These are phyloP conservation scores for Teratosphaeria destructans DNA, from an alignment of 2,329 filamentous ascomycete genomes.

Conservation along the genomic window DNA sequence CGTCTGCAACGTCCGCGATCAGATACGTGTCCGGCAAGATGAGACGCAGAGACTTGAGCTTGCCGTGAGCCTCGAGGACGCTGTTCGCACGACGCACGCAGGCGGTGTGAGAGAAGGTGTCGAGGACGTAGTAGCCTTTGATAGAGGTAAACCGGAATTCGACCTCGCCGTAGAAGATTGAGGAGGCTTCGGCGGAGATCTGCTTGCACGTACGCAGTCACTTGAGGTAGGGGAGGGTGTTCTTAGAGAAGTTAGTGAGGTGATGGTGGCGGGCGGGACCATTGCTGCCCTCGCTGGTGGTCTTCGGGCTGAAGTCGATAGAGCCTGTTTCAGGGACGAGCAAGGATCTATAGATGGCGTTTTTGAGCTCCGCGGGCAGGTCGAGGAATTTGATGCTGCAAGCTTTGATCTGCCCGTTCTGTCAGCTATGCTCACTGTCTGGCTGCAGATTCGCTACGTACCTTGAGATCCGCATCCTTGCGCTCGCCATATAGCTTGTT, in stretches of 20 bases:
- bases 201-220: slow-evolving; percentile 10
- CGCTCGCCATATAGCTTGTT: slow-evolving; percentile 1
- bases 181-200: slow-evolving; percentile 17
- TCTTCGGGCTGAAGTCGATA: slow-evolving; percentile 3
- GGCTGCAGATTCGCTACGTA: neutral
- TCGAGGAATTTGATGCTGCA: slow-evolving; percentile 3
- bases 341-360: slow-evolving; percentile 2
- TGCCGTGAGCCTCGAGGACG: neutral
- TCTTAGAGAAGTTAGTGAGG: neutral
- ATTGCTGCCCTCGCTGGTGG: neutral
- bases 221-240: neutral
- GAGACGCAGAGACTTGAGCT: neutral
- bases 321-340: neutral
- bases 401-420: neutral
- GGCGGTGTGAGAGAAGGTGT: neutral
- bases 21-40: neutral
- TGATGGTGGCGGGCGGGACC: neutral
- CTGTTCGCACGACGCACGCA: neutral
- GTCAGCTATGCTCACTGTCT: neutral
- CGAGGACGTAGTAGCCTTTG: slow-evolving; percentile 2
- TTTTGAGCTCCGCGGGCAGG: slow-evolving; percentile 6
- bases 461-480: neutral
- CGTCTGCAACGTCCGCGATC: neutral
- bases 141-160: slow-evolving; percentile 27
- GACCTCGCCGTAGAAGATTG: slow-evolving; percentile 33